Base-by-base conservation (phyloP, 768 basidiomycete genomes). In the Aureoboletus auriporus region DNA sequence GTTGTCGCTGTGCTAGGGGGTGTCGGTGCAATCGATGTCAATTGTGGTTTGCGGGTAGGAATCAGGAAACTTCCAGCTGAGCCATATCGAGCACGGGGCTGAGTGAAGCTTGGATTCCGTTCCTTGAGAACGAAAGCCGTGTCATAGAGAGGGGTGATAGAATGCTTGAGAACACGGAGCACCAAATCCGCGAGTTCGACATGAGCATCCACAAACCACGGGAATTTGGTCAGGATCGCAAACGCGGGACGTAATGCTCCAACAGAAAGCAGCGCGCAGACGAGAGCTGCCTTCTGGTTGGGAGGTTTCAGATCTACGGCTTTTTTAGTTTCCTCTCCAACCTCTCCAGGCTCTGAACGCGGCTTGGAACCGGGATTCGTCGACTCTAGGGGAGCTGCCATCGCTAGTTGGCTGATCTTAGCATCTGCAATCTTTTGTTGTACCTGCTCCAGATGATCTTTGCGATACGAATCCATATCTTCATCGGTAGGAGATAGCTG, bases 151-250 rank as follows among this genome's bases (percentile, higher is more conserved):
- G 82, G 76, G 2, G 79, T 68, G 11, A 96, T 71, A 0, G 90
- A 86, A 50, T 78, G 69, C 54, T 80, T 79, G 54, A 93, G 66
- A 17, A 88, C 69, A 29, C 91, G 86, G 28, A 96, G 72, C 55
- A 96, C 74, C 39, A 97, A 72, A 64, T 97, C 94, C 8, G 93
- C 88, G 42, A 98, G 74, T 56, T 93, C 87, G 0, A 85, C 80
- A 48, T 87, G 79, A 30, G 84, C 81, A 53, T 91, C 84, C 16
- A 87, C 81, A 39, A 96, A 68, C 86, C 91, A 93, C 5, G 88
- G 89, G 64, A 82, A 93, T 60, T 83, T 84, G 40, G 86, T 79
- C 61, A 98, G 68, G 52, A 98, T 80, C 28, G 82, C 80, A 44
- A 92, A 68, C 8, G 89, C 83, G 2, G 89, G 83, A 39, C 83